Evolutionary conservation across 495 filamentous ascomycete genomes (phyloP), one percentile per base, ranked within the genome.

Genomic region (Elasticomyces elasticus): DNA sequence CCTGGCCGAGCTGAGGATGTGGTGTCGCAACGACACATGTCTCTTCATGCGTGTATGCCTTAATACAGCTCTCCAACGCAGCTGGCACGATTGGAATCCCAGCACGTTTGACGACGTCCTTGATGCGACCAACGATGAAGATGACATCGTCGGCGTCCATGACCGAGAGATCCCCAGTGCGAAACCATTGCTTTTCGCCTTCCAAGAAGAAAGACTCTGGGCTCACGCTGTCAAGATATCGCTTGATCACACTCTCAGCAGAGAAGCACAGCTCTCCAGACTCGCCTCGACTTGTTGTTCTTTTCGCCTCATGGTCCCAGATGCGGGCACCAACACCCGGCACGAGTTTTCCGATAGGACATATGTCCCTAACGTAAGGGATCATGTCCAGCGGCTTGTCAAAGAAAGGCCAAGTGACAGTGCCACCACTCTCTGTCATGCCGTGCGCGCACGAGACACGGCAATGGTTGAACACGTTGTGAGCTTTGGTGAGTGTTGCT

Each of bases 31-130:
- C 64, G 67, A 9, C 51, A 43, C 7, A 57, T 48, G 25, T 66
- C 49, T 40, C 66, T 62, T 12, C 42, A 7, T 4, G 17, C 11
- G 69, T 60, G 3, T 66, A 62, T 19, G 24, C 27, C 13, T 24
- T 38, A 25, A 56, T 55, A 6, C 38, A 30, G 44, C 35, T 41
- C 23, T 72, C 70, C 9, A 72, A 58, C 48, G 71, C 70, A 19
- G 71, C 65, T 1, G 70, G 70, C 44, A 76, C 81, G 58, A 89
- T 88, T 68, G 87, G 87, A 66, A 88, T 84, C 11, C 85, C 85
- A 27, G 82, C 85, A 67, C 86, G 85, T 66, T 88, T 88, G 67
- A 89, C 87, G 22, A 89, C 71, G 66, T 89, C 85, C 74, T 89
- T 89, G 66, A 87, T 88, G 24, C 85, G 74, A 5, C 85, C 85